Base-by-base conservation (phyloP, 306 rosid species). In the Rubus parviflorus region DNA sequence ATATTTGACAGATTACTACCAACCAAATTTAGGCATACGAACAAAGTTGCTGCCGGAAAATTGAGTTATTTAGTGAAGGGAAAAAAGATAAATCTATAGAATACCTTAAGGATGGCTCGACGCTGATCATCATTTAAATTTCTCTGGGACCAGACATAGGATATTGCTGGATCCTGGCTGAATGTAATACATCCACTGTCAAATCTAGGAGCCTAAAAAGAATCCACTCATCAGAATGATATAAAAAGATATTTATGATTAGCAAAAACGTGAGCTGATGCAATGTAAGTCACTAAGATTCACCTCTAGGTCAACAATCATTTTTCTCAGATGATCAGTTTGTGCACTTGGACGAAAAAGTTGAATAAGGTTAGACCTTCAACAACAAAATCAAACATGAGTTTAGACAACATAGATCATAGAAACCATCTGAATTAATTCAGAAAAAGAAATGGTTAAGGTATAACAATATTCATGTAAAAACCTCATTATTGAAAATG, bases 101-200 rank as follows among this genome's bases (percentile, higher is more conserved):
- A 64, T 82, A 94, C 98, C 98, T 94, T 92, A 52, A 92, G 89
- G 82, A 94, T 89, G 60, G 97, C 96, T 82, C 88, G 87, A 47
- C 97, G 93, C 81, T 94, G 98, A 87, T 92, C 97, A 75, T 89
- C 87, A 71, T 94, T 94, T 83, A 94, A 87, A 82, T 77, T 88
- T 77, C 86, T 88, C 83, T 89, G 88, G 23, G 92, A 94, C 95
- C 95, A 85, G 48, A 94, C 83, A 73, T 90, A 94, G 42, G 93
- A 85, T 81, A 94, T 84, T 71, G 97, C 98, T 63, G 98, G 97
- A 87, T 94, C 97, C 80, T 92, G 98, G 80, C 98, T 94, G 72
- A 85, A 71, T 80, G 66, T 61, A 30, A 85, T 76, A 79, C 95
- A 83, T 70, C 97, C 95, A 83, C 86, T 83, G 81, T 94, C 98